Evolutionary conservation across 2,329 filamentous ascomycete species (phyloP), one percentile per base, ranked within the genome.

Genomic region (Cladophialophora immunda): DNA sequence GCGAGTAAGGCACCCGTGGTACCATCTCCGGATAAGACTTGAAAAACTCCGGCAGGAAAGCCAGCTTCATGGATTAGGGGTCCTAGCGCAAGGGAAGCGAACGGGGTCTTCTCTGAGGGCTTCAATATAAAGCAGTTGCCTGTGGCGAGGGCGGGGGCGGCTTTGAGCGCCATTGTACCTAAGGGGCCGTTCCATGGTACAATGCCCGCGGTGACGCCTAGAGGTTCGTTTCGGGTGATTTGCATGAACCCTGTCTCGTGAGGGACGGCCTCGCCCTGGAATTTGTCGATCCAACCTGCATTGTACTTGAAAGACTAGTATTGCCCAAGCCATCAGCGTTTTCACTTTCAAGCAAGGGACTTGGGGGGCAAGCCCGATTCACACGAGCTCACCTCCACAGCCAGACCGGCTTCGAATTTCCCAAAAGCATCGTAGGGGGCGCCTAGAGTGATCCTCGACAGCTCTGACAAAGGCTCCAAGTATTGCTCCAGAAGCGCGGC

Each of bases 1-100:
- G 86, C 88, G 56, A 90, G 74, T 80, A 81, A 81, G 0, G 84
- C 85, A 2, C 88, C 88, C 2, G 90, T 82, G 38, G 80, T 78
- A 68, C 89, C 87, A 58, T 85, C 85, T 3, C 88, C 88, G 57
- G 85, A 84, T 1, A 90, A 75, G 0, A 80, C 83, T 71, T 89
- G 87, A 1, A 90, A 73, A 17, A 90, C 86, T 29, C 88, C 88
- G 0, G 85, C 82, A 1, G 87, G 86, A 76, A 89, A 86, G 75
- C 89, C 79, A 13, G 81, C 73, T 62, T 85, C 80, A 0, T 82
- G 85, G 2, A 90, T 73, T 2, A 69, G 62, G 74, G 90, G 87
- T 11, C 81, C 84, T 11, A 88, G 71, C 74, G 90, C 89, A 27
- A 90, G 78, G 3, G 79, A 78, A 1, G 81, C 82, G 15, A 68